Conservation (phyloP, 257 asterid species). For the Solanum chmielewskii region DNA sequence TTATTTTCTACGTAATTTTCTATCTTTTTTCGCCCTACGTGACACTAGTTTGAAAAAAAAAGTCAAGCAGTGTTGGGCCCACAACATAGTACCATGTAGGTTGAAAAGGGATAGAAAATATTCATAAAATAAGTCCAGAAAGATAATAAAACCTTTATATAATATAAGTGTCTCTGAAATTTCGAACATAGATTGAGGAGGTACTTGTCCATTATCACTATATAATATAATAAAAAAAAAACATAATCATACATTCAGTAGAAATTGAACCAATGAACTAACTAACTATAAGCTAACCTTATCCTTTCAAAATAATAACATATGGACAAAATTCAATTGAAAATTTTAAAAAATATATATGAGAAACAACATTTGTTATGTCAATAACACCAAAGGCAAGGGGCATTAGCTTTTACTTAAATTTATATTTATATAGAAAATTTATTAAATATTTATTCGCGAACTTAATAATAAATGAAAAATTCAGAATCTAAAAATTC, state of each 20-base stretch:
- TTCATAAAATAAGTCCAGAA: too few relatives aligned
- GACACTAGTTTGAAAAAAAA: too few relatives aligned
- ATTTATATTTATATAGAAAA: not conserved
- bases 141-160: too few relatives aligned
- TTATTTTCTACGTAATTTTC: too few relatives aligned
- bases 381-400: too few relatives aligned
- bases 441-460: not conserved
- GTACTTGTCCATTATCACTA: too few relatives aligned
- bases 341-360: not conserved
- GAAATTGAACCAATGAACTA: not conserved
- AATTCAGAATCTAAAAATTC: not conserved
- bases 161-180: too few relatives aligned
- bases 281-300: not conserved
- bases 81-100: too few relatives aligned
- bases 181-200: too few relatives aligned
- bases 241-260: not conserved
- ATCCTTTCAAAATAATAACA: not conserved
- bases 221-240: too few relatives aligned
- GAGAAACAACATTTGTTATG: not conserved
- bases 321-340: not conserved
- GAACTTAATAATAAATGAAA: not conserved
- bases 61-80: rapidly evolving
- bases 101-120: too few relatives aligned
- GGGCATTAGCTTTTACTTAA: not conserved
- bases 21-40: too few relatives aligned